Evolutionary conservation across 2,329 filamentous ascomycete genomes (phyloP).

Genomic region (Fusarium haematococcum): DNA sequence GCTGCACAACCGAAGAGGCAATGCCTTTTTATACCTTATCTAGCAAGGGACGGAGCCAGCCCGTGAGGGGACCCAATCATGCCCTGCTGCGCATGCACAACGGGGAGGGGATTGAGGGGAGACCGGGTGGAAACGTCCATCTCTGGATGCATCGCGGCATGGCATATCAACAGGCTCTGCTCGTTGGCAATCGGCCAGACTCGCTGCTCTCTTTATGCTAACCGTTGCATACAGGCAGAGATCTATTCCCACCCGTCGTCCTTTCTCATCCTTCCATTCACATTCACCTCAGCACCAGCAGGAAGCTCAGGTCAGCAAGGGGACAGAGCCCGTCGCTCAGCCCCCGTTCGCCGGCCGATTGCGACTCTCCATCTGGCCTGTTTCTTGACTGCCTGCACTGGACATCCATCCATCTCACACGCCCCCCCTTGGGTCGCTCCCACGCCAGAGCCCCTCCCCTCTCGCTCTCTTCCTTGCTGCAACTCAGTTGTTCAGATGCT

Average conservation of each 20-base stretch:
- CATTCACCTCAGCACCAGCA: neutral
- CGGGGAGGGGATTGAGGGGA: constrained; percentile 33
- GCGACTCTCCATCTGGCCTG: constrained; percentile 39
- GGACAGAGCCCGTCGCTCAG: constrained; percentile 31
- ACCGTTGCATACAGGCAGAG: neutral
- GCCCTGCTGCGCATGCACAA: constrained; percentile 34
- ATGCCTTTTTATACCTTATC: constrained; percentile 36
- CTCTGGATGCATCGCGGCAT: neutral
- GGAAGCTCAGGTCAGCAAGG: constrained; percentile 14
- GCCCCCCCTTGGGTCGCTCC: constrained; percentile 23
- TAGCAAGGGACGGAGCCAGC: constrained; percentile 27
- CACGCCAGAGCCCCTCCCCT: constrained; percentile 13
- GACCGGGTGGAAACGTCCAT: constrained; percentile 18
- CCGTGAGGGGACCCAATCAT: constrained; percentile 35
- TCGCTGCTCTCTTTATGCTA: neutral
- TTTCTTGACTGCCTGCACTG: constrained; percentile 7
- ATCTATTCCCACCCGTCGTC: neutral
- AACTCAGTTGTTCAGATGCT: constrained; percentile 43
- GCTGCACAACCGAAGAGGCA: constrained; percentile 29
- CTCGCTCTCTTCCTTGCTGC: constrained; percentile 33
- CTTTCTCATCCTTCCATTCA: neutral
- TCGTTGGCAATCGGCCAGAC: neutral
- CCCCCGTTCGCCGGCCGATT: constrained; percentile 40
- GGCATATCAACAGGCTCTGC: constrained; percentile 8
- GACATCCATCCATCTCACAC: constrained; percentile 22